Evolutionary conservation across 306 rosid species (phyloP).

Genomic region (Lathyrus aphaca): DNA sequence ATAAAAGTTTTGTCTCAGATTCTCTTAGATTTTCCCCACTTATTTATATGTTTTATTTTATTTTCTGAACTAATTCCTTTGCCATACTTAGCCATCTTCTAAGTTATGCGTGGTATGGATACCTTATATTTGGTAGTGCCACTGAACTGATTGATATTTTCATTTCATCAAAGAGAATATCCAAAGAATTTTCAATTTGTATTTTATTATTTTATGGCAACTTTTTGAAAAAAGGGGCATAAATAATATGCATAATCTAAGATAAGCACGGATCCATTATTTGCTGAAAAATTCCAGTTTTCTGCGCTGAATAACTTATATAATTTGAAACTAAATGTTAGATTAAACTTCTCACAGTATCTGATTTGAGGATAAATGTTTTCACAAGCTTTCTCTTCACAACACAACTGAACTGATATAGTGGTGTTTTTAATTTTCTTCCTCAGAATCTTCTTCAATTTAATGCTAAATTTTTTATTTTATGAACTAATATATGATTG

Average conservation of each 20-base stretch:
- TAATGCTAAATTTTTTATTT: constrained; percentile 16
- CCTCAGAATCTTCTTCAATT: constrained; percentile 12
- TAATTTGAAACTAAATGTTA: not conserved
- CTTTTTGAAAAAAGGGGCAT: not conserved
- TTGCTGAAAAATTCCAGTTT: constrained; percentile 18
- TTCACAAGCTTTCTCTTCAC: constrained; percentile 16
- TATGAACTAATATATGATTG: constrained; percentile 26
- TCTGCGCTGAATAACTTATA: constrained; percentile 28
- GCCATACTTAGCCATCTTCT: not conserved
- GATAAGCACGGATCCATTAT: constrained; percentile 1
- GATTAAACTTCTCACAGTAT: constrained; percentile 3
- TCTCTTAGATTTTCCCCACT: not conserved
- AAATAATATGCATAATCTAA: constrained; percentile 6
- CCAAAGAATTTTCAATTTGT: constrained; percentile 12
- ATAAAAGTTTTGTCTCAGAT: not conserved
- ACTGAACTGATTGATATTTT: constrained; percentile 2
- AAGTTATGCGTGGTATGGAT: constrained; percentile 8
- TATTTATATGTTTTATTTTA: not conserved
- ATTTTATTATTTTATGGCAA: constrained; percentile 18
- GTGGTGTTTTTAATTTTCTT: not conserved
- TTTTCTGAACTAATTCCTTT: not conserved
- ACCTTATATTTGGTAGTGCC: constrained; percentile 11
- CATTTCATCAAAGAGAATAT: constrained; percentile 28
- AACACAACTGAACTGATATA: constrained; percentile 9
- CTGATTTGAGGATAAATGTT: constrained; percentile 19